A percentile compares a stretch with the other conserved stretches of the same genome.
phyloP scores from a whole-genome alignment of 371 early-diverging fungal species.

The Saksenaea vasiformis region DNA sequence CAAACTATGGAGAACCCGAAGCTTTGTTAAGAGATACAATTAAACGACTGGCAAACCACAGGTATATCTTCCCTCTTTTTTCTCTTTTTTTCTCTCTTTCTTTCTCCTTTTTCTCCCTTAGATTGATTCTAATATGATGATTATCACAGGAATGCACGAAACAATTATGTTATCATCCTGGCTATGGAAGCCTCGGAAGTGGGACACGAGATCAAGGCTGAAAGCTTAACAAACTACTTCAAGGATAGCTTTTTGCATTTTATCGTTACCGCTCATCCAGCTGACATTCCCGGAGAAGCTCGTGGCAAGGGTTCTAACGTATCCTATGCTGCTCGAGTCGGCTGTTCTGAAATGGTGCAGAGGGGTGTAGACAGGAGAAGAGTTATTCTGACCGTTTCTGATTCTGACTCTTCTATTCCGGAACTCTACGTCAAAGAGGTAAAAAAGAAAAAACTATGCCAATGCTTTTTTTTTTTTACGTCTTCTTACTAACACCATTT shows the following conservation, averaged over 20 bases:
- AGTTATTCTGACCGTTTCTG: constrained; percentile 67
- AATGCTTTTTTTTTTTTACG: background rate
- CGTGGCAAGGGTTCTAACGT: constrained; percentile 74
- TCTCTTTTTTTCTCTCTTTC: constrained; percentile 8
- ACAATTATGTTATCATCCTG: constrained; percentile 54
- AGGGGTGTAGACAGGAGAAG: constrained; percentile 37
- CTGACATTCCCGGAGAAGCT: constrained; percentile 63
- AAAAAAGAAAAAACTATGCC: background rate
- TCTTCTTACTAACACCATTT: background rate
- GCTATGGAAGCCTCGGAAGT: constrained; percentile 76
- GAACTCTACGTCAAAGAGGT: constrained; percentile 55
- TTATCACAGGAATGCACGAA: constrained; percentile 33
- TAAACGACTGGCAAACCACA: constrained; percentile 47
- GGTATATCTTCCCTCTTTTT: constrained; percentile 19
- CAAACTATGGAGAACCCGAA: constrained; percentile 63
- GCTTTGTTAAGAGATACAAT: constrained; percentile 48
- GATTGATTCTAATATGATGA: no score
- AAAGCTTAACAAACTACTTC: constrained; percentile 49
- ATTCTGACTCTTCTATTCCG: constrained; percentile 70
- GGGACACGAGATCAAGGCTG: constrained; percentile 57
- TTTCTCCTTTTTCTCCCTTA: constrained; percentile 11
- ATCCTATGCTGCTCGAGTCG: constrained; percentile 59
- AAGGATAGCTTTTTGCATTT: constrained; percentile 63
- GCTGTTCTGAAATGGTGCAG: constrained; percentile 25
- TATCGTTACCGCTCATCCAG: constrained; percentile 68